Evolutionary conservation across 768 basidiomycete genomes (phyloP).

Genomic region (Neoboletus brunneissimus): DNA sequence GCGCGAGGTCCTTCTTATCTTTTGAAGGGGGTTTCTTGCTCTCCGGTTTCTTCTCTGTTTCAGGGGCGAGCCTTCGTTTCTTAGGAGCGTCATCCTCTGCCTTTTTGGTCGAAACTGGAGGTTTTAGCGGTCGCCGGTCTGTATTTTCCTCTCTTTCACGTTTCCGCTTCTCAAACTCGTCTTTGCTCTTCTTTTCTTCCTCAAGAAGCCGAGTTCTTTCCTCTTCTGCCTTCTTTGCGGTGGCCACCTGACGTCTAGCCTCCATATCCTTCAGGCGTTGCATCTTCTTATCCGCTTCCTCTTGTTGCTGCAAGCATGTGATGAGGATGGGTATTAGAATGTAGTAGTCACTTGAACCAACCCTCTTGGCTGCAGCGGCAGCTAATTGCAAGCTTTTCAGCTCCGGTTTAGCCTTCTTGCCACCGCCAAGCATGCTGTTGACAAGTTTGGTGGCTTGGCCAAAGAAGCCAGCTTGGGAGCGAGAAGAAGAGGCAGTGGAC

Average conservation of each 20-base stretch:
- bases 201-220: conserved; percentile 62
- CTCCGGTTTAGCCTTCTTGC: conserved; percentile 72
- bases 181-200: conserved; percentile 68
- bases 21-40: conserved; percentile 63
- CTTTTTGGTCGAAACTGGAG: conserved; percentile 50
- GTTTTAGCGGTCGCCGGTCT: conserved; percentile 62
- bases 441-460: conserved; percentile 69
- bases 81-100: conserved; percentile 70
- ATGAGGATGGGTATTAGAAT: conserved; percentile 3
- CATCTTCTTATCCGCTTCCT: conserved; percentile 78
- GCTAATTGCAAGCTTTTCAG: conserved; percentile 83
- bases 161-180: conserved; percentile 75
- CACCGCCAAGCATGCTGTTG: conserved; percentile 60
- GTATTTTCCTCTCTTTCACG: conserved; percentile 77
- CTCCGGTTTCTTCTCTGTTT: conserved; percentile 55
- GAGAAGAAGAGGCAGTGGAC: conserved; percentile 38
- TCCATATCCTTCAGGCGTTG: conserved; percentile 79
- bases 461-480: conserved; percentile 59
- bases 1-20: conserved; percentile 39
- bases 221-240: conserved; percentile 76
- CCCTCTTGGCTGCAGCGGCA: conserved; percentile 85
- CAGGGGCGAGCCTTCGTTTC: conserved; percentile 62
- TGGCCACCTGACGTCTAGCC: conserved; percentile 64
- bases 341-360: conserved; percentile 30
- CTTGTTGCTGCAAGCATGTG: conserved; percentile 67